Evolutionary conservation across 805 yeast species (phyloP).

Genomic region (Kregervanrija delftensis): DNA sequence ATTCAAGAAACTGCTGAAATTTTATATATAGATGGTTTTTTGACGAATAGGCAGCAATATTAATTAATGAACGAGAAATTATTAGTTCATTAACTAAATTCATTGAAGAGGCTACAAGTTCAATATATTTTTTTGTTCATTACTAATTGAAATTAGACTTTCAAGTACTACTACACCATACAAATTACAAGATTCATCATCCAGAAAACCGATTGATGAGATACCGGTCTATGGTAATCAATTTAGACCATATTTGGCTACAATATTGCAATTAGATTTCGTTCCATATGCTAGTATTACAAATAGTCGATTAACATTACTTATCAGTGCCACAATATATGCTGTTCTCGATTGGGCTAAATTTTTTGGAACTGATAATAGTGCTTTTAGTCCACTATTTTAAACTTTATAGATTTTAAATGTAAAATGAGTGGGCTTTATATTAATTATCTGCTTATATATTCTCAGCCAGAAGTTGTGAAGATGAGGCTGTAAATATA

Average conservation of each 20-base stretch:
- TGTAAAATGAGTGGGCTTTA: no score
- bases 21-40: conserved; percentile 92
- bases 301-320: conserved; percentile 75
- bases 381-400: no score
- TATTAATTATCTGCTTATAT: no score
- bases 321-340: conserved; percentile 82
- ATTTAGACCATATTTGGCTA: conserved; percentile 74
- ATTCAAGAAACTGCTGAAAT: conserved; percentile 81
- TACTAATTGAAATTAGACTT: conserved; percentile 91
- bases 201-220: conserved; percentile 44
- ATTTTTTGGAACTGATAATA: no score
- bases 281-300: conserved; percentile 47
- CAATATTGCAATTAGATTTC: conserved; percentile 62
- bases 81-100: conserved; percentile 55
- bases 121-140: conserved; percentile 73
- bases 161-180: conserved; percentile 66
- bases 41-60: conserved; percentile 95
- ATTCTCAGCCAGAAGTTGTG: no score
- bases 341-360: no score
- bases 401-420: no score
- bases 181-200: conserved; percentile 39
- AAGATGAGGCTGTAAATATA: no score
- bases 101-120: conserved; percentile 51
- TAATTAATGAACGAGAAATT: conserved; percentile 68
- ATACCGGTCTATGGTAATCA: conserved; percentile 87